Conservation (phyloP, 441 rosid genomes). For the Corymbia citriodora region DNA sequence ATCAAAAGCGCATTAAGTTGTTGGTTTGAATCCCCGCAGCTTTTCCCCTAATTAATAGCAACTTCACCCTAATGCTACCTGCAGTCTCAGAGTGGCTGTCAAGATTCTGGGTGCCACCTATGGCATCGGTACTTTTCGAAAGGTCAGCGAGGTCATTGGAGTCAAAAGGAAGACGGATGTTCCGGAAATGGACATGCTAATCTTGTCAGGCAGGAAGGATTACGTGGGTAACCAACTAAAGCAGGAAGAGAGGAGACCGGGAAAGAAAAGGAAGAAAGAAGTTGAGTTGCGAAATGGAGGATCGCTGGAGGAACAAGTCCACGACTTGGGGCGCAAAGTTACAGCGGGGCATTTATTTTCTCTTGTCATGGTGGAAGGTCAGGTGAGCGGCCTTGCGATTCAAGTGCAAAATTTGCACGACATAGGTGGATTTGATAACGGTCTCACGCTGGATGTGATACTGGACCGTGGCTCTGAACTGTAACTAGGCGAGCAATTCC, state of each 20-base stretch:
- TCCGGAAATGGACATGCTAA: not conserved
- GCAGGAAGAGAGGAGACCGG: not conserved
- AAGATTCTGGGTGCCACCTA: not conserved
- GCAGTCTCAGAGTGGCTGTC: not conserved
- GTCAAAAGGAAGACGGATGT: not conserved
- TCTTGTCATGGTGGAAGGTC: not conserved
- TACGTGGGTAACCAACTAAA: not conserved
- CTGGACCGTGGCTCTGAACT: not conserved
- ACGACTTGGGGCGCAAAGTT: not conserved
- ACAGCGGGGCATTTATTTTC: not conserved
- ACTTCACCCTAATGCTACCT: not conserved
- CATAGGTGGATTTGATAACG: not conserved
- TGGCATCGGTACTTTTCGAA: not conserved
- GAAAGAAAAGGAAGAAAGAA: not conserved
- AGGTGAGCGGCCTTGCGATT: not conserved
- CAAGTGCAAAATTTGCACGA: not conserved
- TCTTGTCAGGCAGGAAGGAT: not conserved
- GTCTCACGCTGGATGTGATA: not conserved
- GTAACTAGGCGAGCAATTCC: not conserved
- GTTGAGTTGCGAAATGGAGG: not conserved
- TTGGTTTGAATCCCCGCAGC: not conserved
- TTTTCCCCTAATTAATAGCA: not conserved
- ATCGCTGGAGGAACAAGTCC: not conserved
- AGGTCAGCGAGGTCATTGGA: not conserved
- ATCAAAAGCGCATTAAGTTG: not conserved